Evolutionary conservation across 2,329 filamentous ascomycete genomes (phyloP), one percentile per base, ranked within the genome.

Genomic region (Ophiostoma angusticollis): DNA sequence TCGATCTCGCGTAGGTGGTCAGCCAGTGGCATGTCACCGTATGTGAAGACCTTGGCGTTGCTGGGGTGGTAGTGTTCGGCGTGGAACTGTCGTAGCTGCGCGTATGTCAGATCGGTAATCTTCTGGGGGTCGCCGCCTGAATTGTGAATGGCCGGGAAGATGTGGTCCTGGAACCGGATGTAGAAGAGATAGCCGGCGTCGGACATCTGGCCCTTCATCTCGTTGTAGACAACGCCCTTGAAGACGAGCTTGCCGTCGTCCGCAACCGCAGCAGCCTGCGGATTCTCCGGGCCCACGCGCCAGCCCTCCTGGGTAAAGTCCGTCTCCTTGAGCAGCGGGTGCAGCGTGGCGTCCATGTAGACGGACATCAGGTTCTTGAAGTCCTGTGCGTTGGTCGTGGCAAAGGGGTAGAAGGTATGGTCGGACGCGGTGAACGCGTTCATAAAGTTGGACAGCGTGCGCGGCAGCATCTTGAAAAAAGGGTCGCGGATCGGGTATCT

Each of bases 181-280:
- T 95, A 96, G 65, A 84, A 98, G 1, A 96, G 67, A 53, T 98
- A 98, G 49, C 85, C 85, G 6, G 89, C 86, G 58, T 98, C 91
- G 2, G 91, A 96, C 79, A 96, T 93, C 55, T 95, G 87, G 0
- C 91, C 91, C 63, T 98, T 98, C 91, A 98, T 98, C 64, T 98
- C 91, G 53, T 98, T 98, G 64, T 96, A 96, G 1, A 96, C 89
- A 1, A 96, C 91, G 19, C 89, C 89, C 63, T 96, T 96, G 69
- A 96, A 96, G 1, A 94, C 84, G 29, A 93, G 63, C 46, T 75
- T 76, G 56, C 77, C 74, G 54, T 77, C 72, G 40, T 77, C 69
- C 45, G 47, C 59, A 13, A 17, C 33, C 4, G 28, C 27, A 22
- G 66, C 64, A 39, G 71, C 49, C 36, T 73, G 65, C 1, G 80